Percentiles rank a stretch among this genome's conserved stretches.
Conservation (phyloP, 306 rosid species). For the Cucumis melo region DNA sequence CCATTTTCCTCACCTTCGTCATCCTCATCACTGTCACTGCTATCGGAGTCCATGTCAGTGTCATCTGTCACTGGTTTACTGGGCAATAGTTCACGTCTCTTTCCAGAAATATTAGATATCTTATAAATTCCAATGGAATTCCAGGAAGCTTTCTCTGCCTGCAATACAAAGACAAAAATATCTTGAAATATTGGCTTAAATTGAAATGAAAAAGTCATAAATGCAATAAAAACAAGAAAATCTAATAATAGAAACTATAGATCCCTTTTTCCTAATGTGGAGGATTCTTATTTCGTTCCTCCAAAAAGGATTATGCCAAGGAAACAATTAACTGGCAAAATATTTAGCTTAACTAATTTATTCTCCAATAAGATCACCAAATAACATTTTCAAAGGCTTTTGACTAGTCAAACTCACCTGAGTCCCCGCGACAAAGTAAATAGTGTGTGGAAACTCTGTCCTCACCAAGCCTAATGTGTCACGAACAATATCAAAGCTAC, state of each 20-base stretch:
- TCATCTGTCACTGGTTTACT: constrained; percentile 31
- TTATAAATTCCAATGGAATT: constrained; percentile 80
- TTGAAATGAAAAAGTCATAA: neutral
- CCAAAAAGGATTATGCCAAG: neutral
- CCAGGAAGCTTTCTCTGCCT: constrained; percentile 76
- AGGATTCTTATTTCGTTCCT: neutral
- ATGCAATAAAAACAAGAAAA: constrained; percentile 7
- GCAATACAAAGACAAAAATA: constrained; percentile 14
- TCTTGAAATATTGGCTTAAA: constrained; percentile 5
- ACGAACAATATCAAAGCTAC: constrained; percentile 76
- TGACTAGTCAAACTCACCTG: constrained; percentile 39
- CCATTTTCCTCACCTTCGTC: constrained; percentile 37
- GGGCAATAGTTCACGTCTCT: constrained; percentile 62
- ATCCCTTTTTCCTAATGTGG: neutral
- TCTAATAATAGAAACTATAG: neutral
- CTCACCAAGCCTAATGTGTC: constrained; percentile 66
- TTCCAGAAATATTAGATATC: constrained; percentile 70
- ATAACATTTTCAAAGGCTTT: neutral
- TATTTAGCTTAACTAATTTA: neutral
- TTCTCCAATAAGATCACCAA: neutral
- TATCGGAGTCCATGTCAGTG: constrained; percentile 51
- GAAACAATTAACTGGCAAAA: neutral
- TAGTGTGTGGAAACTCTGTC: constrained; percentile 69
- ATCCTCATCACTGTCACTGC: constrained; percentile 63
- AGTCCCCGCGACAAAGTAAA: constrained; percentile 78